These are phyloP conservation scores for Fremontodendron californicum DNA, from an alignment of 345 rosid genomes.

Conservation along the genomic window DNA sequence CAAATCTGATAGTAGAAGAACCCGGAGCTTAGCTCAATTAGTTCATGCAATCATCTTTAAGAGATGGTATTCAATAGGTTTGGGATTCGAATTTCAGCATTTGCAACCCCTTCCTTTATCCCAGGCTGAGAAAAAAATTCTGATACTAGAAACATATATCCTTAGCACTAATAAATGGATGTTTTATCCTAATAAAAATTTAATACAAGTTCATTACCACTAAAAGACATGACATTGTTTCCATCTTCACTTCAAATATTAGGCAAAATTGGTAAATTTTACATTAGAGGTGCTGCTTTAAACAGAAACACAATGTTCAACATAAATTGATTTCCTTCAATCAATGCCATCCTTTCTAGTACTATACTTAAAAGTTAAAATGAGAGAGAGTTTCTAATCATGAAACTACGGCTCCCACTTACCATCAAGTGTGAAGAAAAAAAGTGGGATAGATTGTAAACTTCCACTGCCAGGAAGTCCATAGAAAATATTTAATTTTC, in stretches of 20 bases:
- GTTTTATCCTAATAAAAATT: background rate
- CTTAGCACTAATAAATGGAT: background rate
- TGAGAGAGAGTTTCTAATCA: background rate
- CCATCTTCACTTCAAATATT: background rate
- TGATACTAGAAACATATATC: no score
- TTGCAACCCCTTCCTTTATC: no score
- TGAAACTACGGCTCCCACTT: background rate
- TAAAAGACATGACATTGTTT: no score
- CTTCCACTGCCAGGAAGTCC: background rate
- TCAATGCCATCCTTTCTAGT: background rate
- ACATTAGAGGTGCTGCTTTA: background rate
- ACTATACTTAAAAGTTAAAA: background rate
- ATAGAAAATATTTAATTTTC: background rate
- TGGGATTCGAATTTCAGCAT: no score
- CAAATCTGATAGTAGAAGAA: no score
- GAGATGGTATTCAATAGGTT: no score
- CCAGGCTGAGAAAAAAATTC: no score
- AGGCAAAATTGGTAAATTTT: background rate
- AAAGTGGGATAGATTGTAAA: background rate
- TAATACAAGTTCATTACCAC: no score
- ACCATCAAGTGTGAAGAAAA: no score
- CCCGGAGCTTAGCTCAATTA: no score
- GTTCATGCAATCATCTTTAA: no score
- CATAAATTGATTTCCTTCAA: constrained; percentile 8
- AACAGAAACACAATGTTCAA: constrained; percentile 7